These are phyloP conservation scores for Magnolia changhungtana DNA, from an alignment of 164 flowering plant species.

Conservation along the genomic window DNA sequence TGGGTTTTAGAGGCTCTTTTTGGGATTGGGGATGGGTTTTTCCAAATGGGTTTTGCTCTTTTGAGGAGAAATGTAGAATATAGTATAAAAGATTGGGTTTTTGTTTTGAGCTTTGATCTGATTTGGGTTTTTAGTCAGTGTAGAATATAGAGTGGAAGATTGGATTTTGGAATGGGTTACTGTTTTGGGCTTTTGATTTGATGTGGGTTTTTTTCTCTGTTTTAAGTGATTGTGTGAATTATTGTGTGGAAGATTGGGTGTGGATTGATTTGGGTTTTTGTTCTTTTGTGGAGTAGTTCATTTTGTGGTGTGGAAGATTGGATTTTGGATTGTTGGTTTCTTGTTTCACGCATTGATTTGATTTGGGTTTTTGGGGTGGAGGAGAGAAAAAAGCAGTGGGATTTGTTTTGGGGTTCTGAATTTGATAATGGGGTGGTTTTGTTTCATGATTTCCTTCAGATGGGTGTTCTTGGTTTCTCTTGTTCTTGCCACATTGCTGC, in stretches of 20 bases:
- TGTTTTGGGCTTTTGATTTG: neutral
- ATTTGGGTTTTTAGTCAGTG: neutral
- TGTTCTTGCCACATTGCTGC: constrained; percentile 20
- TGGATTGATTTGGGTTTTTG: neutral
- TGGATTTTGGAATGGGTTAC: neutral
- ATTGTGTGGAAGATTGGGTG: too few species aligned
- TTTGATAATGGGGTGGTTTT: constrained; percentile 25
- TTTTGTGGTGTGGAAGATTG: neutral
- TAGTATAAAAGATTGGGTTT: neutral
- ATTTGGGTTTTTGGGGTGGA: neutral
- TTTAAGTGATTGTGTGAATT: neutral
- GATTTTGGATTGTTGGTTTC: constrained; percentile 20
- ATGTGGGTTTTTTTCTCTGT: neutral
- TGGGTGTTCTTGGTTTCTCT: constrained; percentile 42
- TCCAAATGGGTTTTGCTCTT: constrained; percentile 15
- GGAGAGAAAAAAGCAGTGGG: neutral
- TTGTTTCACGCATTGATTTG: constrained; percentile 14
- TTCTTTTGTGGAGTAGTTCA: neutral
- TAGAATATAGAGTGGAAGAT: too few species aligned
- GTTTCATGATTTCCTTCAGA: constrained; percentile 33
- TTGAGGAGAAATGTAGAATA: constrained; percentile 1
- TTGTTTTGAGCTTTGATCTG: constrained; percentile 14
- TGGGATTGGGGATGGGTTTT: constrained; percentile 16
- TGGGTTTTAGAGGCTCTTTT: constrained; percentile 16
- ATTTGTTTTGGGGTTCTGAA: constrained; percentile 9